A percentile compares a stretch with the other conserved stretches of the same genome.
phyloP scores from a whole-genome alignment of 202 grass and related monocot species.

The Digitaria exilis region DNA sequence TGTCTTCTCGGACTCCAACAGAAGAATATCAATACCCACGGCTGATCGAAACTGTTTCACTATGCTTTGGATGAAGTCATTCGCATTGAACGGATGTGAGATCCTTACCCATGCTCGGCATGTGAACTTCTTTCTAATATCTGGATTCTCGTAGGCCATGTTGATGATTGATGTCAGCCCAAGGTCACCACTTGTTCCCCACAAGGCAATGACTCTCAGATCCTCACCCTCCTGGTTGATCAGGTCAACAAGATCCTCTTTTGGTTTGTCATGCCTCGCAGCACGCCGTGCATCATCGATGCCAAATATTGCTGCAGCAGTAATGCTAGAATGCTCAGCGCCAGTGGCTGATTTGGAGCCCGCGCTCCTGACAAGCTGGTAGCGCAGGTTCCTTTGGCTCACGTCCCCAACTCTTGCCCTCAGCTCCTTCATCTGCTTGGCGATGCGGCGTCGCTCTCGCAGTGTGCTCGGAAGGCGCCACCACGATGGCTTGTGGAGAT shows the following conservation, averaged over 20 bases:
- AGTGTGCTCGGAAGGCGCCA: neutral
- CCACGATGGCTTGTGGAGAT: neutral
- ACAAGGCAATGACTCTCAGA: neutral
- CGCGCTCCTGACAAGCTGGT: neutral
- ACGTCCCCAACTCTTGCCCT: neutral
- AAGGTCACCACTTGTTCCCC: neutral
- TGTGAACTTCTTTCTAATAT: neutral
- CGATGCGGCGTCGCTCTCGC: neutral
- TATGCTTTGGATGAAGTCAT: neutral
- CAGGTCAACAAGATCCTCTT: neutral
- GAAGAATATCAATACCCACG: neutral
- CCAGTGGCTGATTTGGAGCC: neutral
- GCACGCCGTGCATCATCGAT: neutral
- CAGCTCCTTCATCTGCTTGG: conserved; percentile 8
- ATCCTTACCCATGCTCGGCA: neutral
- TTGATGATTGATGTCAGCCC: neutral
- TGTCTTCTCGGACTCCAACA: neutral
- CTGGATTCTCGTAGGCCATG: neutral
- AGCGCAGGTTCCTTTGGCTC: conserved; percentile 4
- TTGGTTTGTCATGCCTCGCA: neutral
- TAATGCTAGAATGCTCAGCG: neutral
- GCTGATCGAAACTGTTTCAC: neutral
- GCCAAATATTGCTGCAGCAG: neutral
- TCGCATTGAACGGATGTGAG: neutral
- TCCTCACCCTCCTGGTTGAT: neutral